A percentile compares a stretch with the other conserved stretches of the same genome.
These are phyloP conservation scores for Pleurotus ostreatus DNA, from an alignment of 768 basidiomycete genomes.

Conservation along the genomic window DNA sequence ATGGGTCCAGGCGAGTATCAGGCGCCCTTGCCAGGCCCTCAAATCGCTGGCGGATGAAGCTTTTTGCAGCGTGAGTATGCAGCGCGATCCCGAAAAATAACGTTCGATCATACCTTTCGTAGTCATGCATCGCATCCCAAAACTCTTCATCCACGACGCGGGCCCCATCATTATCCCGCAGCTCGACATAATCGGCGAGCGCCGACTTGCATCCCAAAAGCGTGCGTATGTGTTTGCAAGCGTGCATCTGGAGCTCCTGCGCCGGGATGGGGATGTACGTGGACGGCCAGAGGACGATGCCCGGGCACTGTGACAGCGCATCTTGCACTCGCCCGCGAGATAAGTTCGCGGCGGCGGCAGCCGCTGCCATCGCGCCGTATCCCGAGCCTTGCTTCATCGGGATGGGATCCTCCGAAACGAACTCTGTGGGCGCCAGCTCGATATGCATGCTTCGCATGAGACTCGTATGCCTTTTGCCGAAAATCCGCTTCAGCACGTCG, in stretches of 20 bases:
- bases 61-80: constrained; percentile 5
- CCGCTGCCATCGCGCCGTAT: constrained; percentile 1
- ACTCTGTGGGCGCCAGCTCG: constrained; percentile 35
- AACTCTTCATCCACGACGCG: constrained; percentile 19
- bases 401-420: constrained; percentile 1
- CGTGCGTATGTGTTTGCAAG: constrained; percentile 40
- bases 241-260: constrained; percentile 44
- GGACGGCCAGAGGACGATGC: constrained; percentile 40
- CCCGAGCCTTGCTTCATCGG: background rate
- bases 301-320: constrained; percentile 36
- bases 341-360: background rate
- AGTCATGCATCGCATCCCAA: constrained; percentile 33
- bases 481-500: constrained; percentile 26
- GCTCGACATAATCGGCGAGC: constrained; percentile 31
- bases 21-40: constrained; percentile 13
- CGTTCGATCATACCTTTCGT: constrained; percentile 26
- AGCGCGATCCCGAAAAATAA: background rate
- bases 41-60: constrained; percentile 21
- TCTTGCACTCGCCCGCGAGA: constrained; percentile 7
- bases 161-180: constrained; percentile 14
- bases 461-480: constrained; percentile 23
- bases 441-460: constrained; percentile 32
- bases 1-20: constrained; percentile 4
- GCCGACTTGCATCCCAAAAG: constrained; percentile 41
- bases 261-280: constrained; percentile 38